These are phyloP conservation scores for Colletotrichum zoysiae DNA, from an alignment of 2,329 filamentous ascomycete species.

Conservation along the genomic window DNA sequence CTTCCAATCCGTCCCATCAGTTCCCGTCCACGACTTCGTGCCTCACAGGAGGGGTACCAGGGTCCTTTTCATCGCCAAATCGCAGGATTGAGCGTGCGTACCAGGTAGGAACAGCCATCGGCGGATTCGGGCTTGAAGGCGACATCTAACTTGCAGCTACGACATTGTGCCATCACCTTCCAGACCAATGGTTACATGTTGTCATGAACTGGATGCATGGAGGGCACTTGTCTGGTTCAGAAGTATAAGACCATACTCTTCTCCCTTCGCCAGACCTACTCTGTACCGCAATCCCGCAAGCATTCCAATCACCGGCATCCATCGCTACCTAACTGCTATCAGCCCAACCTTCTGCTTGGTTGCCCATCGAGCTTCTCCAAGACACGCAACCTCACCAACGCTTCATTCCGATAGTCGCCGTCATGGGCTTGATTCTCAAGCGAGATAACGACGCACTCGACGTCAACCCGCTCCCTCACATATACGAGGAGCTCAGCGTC, in stretches of 20 bases:
- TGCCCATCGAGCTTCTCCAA: too few species aligned
- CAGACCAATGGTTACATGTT: background rate
- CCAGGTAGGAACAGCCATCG: background rate
- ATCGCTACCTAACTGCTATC: too few species aligned
- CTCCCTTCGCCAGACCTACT: background rate
- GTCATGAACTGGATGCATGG: too few species aligned
- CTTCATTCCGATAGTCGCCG: constrained; percentile 16
- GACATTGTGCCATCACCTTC: background rate
- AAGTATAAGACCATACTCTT: constrained; percentile 29
- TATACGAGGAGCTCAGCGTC: constrained; percentile 53
- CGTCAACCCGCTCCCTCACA: constrained; percentile 59
- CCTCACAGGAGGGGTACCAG: background rate
- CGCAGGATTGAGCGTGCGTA: background rate
- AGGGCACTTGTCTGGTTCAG: background rate
- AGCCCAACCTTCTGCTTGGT: background rate
- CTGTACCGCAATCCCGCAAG: background rate
- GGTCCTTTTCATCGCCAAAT: background rate
- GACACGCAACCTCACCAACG: background rate
- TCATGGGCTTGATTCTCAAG: constrained; percentile 50
- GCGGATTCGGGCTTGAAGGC: constrained; percentile 12
- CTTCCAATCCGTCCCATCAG: constrained; percentile 24
- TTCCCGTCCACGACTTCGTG: background rate
- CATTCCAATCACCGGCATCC: background rate
- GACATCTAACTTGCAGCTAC: constrained; percentile 10
- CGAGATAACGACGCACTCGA: constrained; percentile 61